phyloP scores from a whole-genome alignment of 2,329 filamentous ascomycete genomes.

The Hortaea werneckii region DNA sequence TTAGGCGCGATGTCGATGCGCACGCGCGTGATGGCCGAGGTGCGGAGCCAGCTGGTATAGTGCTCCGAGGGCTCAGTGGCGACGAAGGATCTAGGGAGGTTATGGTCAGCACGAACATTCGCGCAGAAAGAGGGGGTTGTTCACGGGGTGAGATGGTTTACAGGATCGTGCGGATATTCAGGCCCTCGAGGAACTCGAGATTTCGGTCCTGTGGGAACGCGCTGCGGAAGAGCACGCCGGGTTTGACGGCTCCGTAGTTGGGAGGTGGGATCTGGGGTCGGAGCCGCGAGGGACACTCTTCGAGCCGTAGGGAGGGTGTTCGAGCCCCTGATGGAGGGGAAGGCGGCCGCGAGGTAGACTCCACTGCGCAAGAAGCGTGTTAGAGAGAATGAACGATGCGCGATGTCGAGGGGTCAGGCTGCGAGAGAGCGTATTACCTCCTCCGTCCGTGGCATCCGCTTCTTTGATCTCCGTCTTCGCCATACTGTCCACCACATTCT shows the following conservation, averaged over 20 bases:
- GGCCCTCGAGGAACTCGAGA: slow-evolving; percentile 55
- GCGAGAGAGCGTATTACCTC: neutral
- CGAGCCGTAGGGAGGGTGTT: slow-evolving; percentile 12
- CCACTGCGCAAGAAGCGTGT: neutral
- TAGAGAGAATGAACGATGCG: neutral
- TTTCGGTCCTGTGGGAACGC: slow-evolving; percentile 66
- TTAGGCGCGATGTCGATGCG: slow-evolving; percentile 77
- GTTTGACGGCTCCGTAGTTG: slow-evolving; percentile 69
- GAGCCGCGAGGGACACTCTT: slow-evolving; percentile 25
- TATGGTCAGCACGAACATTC: slow-evolving; percentile 5
- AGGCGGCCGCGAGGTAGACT: slow-evolving; percentile 14
- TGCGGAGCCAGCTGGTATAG: slow-evolving; percentile 51
- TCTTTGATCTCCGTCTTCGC: neutral
- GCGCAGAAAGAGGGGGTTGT: neutral
- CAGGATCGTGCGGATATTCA: slow-evolving; percentile 72
- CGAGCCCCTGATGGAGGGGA: slow-evolving; percentile 16
- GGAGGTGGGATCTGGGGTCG: slow-evolving; percentile 39
- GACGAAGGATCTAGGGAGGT: slow-evolving; percentile 37
- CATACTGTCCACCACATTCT: neutral
- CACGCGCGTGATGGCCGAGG: slow-evolving; percentile 59
- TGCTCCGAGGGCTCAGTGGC: slow-evolving; percentile 35
- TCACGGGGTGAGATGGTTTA: slow-evolving; percentile 31
- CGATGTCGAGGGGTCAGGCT: neutral
- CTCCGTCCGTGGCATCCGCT: slow-evolving; percentile 3
- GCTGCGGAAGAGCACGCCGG: slow-evolving; percentile 67